phyloP scores from a whole-genome alignment of 164 flowering plant genomes.

The Protea cynaroides region DNA sequence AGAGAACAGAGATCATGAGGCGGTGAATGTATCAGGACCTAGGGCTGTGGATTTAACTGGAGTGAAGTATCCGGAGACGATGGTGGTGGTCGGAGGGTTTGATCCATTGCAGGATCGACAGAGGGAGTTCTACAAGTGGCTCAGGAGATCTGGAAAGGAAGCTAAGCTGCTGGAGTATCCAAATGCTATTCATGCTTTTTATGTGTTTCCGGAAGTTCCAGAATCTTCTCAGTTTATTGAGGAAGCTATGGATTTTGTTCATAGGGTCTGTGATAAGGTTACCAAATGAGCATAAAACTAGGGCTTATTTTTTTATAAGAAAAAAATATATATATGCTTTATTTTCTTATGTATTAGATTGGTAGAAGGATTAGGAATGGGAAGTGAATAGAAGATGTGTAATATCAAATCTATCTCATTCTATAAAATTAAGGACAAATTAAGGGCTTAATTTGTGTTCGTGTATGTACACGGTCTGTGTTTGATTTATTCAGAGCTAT shows the following conservation, averaged over 20 bases:
- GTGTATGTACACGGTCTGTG: too few relatives aligned
- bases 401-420: too few relatives aligned
- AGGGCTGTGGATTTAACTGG: constrained; percentile 24
- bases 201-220: constrained; percentile 34
- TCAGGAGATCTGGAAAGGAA: constrained; percentile 30
- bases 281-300: too few relatives aligned
- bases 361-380: too few relatives aligned
- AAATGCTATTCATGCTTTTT: constrained; percentile 40
- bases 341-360: too few relatives aligned
- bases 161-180: constrained; percentile 32
- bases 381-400: too few relatives aligned
- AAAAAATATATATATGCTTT: too few relatives aligned
- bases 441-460: too few relatives aligned
- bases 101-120: constrained; percentile 59
- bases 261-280: background rate
- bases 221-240: constrained; percentile 18
- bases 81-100: constrained; percentile 40
- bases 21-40: constrained; percentile 36
- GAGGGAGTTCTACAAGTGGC: constrained; percentile 32
- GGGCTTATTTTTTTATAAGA: too few relatives aligned
- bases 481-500: too few relatives aligned
- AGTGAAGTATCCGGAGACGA: constrained; percentile 28
- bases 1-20: constrained; percentile 37
- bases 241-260: constrained; percentile 27
- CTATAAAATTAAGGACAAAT: too few relatives aligned